Percentiles rank a stretch among this genome's conserved stretches.
Evolutionary conservation across 495 filamentous ascomycete species (phyloP).

Genomic region (Penicillium herquei): DNA sequence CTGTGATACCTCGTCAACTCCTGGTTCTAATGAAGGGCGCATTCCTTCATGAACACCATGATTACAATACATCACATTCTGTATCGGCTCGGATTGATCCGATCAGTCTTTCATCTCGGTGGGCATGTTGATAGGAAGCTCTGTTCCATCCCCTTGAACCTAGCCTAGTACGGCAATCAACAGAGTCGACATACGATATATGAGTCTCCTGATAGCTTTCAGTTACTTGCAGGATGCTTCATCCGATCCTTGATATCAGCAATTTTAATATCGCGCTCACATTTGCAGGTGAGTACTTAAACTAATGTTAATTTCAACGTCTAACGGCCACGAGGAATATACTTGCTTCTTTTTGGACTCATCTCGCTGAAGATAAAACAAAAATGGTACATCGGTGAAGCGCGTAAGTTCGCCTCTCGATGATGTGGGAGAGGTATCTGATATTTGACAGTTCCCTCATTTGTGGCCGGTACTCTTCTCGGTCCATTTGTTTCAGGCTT

Average conservation of each 20-base stretch:
- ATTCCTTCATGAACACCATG: no score
- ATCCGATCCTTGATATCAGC: conserved; percentile 52
- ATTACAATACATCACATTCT: no score
- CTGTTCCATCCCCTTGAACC: no score
- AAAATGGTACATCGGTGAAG: conserved; percentile 57
- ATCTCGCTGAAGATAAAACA: conserved; percentile 54
- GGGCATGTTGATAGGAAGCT: no score
- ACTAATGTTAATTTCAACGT: no score
- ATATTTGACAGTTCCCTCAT: conserved; percentile 45
- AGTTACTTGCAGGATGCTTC: conserved; percentile 27
- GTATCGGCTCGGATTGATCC: no score
- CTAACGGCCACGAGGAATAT: conserved; percentile 21
- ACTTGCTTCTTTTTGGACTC: conserved; percentile 41
- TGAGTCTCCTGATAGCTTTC: no score
- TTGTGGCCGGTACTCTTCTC: conserved; percentile 45
- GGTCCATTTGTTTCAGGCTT: conserved; percentile 50
- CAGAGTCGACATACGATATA: no score
- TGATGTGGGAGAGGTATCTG: not conserved
- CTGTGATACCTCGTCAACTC: no score
- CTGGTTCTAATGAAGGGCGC: no score
- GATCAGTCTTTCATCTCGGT: no score
- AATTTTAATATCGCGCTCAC: conserved; percentile 49
- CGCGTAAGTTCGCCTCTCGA: conserved; percentile 38
- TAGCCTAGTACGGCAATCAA: no score
- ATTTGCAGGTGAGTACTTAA: conserved; percentile 37